Conservation (phyloP, 805 yeast genomes). For the Lipomyces mesembrius region DNA sequence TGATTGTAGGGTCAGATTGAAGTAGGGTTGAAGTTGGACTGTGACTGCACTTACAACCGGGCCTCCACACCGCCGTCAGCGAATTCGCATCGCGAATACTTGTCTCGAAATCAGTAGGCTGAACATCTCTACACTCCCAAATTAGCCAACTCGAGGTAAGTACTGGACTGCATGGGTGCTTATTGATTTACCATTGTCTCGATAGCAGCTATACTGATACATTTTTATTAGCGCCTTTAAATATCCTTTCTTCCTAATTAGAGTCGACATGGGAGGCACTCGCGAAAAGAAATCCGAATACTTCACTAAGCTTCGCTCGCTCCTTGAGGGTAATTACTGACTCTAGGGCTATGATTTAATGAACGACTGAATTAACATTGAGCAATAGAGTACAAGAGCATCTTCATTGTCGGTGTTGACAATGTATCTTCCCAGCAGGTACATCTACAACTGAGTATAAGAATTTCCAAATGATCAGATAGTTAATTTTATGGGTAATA, state of each 20-base stretch:
- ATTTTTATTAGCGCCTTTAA: constrained; percentile 62
- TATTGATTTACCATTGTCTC: background rate
- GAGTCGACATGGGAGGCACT: constrained; percentile 99
- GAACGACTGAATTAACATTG: background rate
- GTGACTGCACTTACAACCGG: background rate
- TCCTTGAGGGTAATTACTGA: constrained; percentile 60
- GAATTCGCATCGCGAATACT: background rate
- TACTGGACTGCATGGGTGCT: background rate
- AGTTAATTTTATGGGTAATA: background rate
- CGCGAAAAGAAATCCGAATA: constrained; percentile 97
- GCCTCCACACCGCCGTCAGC: background rate
- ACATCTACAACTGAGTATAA: background rate
- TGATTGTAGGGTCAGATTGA: background rate
- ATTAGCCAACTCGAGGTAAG: constrained; percentile 24
- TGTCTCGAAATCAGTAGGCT: background rate
- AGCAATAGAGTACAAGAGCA: constrained; percentile 81
- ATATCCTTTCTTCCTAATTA: constrained; percentile 76
- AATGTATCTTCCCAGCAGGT: constrained; percentile 98
- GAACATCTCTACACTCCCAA: background rate
- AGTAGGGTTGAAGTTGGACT: background rate
- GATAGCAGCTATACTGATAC: background rate
- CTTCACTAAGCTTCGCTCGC: constrained; percentile 92
- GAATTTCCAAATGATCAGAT: background rate
- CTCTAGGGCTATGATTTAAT: background rate
- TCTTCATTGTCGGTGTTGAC: constrained; percentile 99